Evolutionary conservation across 768 basidiomycete genomes (phyloP).

Genomic region (Tulasnella sp.): DNA sequence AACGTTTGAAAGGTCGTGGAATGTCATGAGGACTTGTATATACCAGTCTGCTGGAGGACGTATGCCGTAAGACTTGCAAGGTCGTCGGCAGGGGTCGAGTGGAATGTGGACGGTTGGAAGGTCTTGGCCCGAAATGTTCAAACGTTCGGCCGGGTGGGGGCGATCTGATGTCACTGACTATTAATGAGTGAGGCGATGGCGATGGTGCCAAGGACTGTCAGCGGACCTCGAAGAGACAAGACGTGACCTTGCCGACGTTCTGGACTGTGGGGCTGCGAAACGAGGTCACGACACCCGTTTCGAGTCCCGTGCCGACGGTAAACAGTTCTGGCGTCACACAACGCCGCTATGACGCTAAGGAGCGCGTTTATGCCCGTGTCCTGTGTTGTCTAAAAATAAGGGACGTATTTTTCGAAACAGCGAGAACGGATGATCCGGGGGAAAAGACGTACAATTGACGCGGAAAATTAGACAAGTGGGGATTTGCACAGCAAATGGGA

Average conservation of each 20-base stretch:
- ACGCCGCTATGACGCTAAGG: constrained; percentile 2
- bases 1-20: not conserved
- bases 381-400: not conserved
- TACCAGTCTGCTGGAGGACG: not conserved
- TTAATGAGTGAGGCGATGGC: not conserved
- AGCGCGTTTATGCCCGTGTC: not conserved
- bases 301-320: not conserved
- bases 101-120: not conserved
- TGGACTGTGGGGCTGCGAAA: constrained; percentile 1
- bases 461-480: not conserved
- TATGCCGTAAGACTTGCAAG: not conserved
- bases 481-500: not conserved
- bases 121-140: not conserved
- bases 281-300: not conserved
- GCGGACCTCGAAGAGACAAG: not conserved
- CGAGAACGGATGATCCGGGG: not conserved
- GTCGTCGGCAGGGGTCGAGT: not conserved
- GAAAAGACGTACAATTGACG: not conserved
- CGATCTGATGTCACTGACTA: constrained; percentile 6
- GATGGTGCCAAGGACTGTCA: not conserved
- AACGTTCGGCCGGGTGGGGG: not conserved
- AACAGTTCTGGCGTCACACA: not conserved
- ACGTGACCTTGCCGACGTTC: constrained; percentile 1
- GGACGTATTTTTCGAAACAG: too few relatives aligned
- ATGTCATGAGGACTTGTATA: constrained; percentile 7